Evolutionary conservation across 768 basidiomycete genomes (phyloP).

Genomic region (Russula griseocarnosa): DNA sequence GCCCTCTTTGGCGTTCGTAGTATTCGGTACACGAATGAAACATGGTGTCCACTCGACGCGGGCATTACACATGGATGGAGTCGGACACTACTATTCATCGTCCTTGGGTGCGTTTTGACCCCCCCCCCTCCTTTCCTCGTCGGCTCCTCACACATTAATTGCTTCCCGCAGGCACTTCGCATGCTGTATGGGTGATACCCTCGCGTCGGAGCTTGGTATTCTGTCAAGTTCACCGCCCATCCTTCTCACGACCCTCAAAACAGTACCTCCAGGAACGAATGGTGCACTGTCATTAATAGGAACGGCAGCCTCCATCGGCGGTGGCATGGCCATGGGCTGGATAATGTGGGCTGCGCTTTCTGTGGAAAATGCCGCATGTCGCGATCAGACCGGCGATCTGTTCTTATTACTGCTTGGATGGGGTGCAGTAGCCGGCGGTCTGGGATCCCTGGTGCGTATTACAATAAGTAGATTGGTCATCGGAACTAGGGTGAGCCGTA

Average conservation of each 20-base stretch:
- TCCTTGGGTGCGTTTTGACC: constrained; percentile 53
- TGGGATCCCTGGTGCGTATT: constrained; percentile 71
- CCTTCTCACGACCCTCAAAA: constrained; percentile 71
- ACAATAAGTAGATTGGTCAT: neutral
- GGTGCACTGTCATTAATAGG: constrained; percentile 79
- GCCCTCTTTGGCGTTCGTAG: constrained; percentile 25
- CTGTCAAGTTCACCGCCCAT: constrained; percentile 63
- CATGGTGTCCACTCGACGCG: constrained; percentile 62
- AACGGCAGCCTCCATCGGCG: constrained; percentile 64
- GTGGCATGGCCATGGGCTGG: constrained; percentile 69
- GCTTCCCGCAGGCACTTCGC: constrained; percentile 66
- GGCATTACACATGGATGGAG: constrained; percentile 49
- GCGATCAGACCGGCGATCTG: constrained; percentile 38
- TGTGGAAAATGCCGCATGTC: constrained; percentile 58
- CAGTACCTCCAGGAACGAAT: constrained; percentile 86
- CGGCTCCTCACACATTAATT: neutral
- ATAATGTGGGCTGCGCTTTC: constrained; percentile 53
- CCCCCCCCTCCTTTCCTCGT: neutral
- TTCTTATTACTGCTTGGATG: constrained; percentile 47
- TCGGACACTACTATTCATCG: constrained; percentile 56
- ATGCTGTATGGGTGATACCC: constrained; percentile 86
- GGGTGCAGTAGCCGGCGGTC: constrained; percentile 62
- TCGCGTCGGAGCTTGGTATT: constrained; percentile 92
- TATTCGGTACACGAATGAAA: constrained; percentile 38
- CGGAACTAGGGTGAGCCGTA: neutral